A percentile compares a stretch with the other conserved stretches of the same genome.
These are phyloP conservation scores for Penicillium sp. DNA, from an alignment of 2,329 filamentous ascomycete species.

Conservation along the genomic window DNA sequence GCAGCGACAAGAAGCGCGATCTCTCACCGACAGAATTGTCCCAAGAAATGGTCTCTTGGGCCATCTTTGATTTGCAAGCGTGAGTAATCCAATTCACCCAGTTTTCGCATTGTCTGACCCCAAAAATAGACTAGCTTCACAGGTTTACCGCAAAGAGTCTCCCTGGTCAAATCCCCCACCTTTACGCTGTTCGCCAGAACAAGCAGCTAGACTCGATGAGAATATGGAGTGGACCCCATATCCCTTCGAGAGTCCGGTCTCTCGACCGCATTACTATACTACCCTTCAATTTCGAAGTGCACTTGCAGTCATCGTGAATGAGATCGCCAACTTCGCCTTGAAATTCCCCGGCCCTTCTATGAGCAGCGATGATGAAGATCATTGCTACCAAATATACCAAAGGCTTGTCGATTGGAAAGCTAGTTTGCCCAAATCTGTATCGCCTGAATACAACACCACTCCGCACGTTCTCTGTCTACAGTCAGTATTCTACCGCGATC, in stretches of 20 bases:
- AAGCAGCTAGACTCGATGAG: slow-evolving; percentile 18
- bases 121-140: slow-evolving; percentile 19
- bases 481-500: slow-evolving; percentile 2
- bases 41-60: slow-evolving; percentile 25
- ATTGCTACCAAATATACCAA: not conserved
- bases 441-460: slow-evolving; percentile 16
- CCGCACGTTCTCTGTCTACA: slow-evolving; percentile 23
- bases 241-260: not conserved
- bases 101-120: not conserved
- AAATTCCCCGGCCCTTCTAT: not conserved
- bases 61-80: slow-evolving; percentile 26
- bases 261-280: not conserved
- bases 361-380: not conserved
- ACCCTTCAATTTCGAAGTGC: not conserved
- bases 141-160: slow-evolving; percentile 23
- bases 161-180: slow-evolving; percentile 19
- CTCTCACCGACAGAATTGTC: slow-evolving; percentile 7
- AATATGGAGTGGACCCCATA: slow-evolving; percentile 18
- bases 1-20: not conserved
- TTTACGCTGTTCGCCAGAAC: slow-evolving; percentile 15
- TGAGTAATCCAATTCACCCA: not conserved
- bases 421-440: slow-evolving; percentile 11
- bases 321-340: not conserved
- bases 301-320: not conserved
- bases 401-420: slow-evolving; percentile 9